These are phyloP conservation scores for Penicillium robsamsonii DNA, from an alignment of 495 filamentous ascomycete species.

Conservation along the genomic window DNA sequence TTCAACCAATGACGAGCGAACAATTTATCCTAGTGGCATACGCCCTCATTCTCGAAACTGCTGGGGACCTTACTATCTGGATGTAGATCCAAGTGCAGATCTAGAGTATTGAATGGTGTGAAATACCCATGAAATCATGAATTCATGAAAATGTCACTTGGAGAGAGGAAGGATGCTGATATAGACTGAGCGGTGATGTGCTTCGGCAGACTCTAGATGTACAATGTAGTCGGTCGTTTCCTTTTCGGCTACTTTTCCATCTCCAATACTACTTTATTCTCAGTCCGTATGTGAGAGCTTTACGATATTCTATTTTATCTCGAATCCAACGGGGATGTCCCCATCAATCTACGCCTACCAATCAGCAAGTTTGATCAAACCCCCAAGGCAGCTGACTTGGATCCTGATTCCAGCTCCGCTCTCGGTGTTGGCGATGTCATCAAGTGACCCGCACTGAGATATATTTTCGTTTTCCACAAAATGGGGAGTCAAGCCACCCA, in stretches of 20 bases:
- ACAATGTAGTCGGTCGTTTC: neutral
- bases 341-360: neutral
- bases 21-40: neutral
- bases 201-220: neutral
- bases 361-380: neutral
- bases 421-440: neutral
- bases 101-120: slow-evolving; percentile 18
- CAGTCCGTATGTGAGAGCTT: neutral
- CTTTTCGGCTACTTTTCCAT: neutral
- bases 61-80: slow-evolving; percentile 23
- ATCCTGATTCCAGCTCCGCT: slow-evolving; percentile 2
- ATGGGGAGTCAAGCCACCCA: neutral
- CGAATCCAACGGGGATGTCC: neutral
- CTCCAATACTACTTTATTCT: neutral
- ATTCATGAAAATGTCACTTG: neutral
- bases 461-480: neutral
- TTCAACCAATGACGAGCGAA: slow-evolving; percentile 4
- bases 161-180: neutral
- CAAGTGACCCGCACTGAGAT: slow-evolving; percentile 1
- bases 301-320: neutral
- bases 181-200: neutral
- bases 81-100: slow-evolving; percentile 31
- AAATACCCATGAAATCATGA: neutral
- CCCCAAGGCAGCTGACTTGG: neutral
- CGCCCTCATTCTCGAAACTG: slow-evolving; percentile 6